Evolutionary conservation across 2,329 filamentous ascomycete genomes (phyloP), one percentile per base, ranked within the genome.

Genomic region (Fusarium sp.): DNA sequence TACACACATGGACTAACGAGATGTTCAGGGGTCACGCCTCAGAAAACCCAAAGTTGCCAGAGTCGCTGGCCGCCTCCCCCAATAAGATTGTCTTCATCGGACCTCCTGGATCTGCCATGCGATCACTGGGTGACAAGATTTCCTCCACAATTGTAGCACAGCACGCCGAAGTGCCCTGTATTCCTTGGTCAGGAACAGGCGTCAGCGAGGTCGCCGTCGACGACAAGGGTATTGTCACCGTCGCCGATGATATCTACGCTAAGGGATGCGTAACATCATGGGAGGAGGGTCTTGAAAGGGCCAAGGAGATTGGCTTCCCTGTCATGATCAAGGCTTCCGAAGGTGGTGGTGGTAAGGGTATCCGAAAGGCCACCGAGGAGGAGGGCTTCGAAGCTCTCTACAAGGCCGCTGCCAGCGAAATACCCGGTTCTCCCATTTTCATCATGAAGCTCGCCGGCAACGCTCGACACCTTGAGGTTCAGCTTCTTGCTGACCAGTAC

Each of bases 251-350:
- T 10, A 80, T 97, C 65, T 99, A 99, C 83, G 88, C 91, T 77
- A 93, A 95, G 84, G 96, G 96, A 71, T 99, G 96, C 83, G 96
- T 97, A 52, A 90, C 90, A 80, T 94, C 93, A 27, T 94, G 94
- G 83, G 86, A 97, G 83, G 94, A 99, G 84, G 96, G 95, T 84
- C 89, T 99, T 55, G 85, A 89, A 79, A 94, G 93, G 80, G 96
- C 96, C 66, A 91, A 89, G 81, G 89, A 94, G 79, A 99, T 99
- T 81, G 96, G 96, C 75, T 99, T 99, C 86, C 96, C 96, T 20
- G 93, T 99, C 86, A 99, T 99, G 96, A 94, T 99, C 83, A 99
- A 99, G 88, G 96, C 96, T n/a, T 98, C 96, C 5, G 96, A 99
- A 86, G 96, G 96, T 85, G 96, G 96, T 86, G 96, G 96, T 85